Percentiles rank a stretch among this genome's conserved stretches.
phyloP scores from a whole-genome alignment of 1,139 yeast species.

The Debaryomycetaceae sp. region DNA sequence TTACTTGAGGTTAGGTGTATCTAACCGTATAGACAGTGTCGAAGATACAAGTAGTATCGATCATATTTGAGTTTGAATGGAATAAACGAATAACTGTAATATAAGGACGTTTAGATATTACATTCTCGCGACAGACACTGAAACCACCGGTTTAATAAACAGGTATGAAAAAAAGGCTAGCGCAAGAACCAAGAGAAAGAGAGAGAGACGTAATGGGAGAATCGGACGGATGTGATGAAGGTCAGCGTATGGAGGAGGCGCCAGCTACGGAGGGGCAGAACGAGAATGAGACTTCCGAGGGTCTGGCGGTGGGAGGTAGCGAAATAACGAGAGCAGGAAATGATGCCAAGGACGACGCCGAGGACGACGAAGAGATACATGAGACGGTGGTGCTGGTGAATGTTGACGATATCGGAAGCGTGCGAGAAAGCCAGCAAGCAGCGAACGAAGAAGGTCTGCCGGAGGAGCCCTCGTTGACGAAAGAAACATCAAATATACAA shows the following conservation, averaged over 20 bases:
- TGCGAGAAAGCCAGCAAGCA: too few species aligned
- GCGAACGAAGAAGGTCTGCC: too few species aligned
- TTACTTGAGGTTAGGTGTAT: not conserved
- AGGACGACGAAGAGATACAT: not conserved
- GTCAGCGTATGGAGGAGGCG: not conserved
- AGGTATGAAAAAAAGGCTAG: not conserved
- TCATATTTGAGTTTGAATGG: not conserved
- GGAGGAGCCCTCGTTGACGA: too few species aligned
- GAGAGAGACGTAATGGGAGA: not conserved
- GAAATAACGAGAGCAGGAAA: not conserved
- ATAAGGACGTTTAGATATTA: not conserved
- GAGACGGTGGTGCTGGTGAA: too few species aligned
- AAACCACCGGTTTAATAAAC: not conserved
- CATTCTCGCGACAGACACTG: not conserved
- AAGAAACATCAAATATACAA: too few species aligned
- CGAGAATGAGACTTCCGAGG: not conserved
- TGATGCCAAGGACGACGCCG: not conserved
- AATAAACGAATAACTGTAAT: not conserved
- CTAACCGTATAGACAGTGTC: not conserved
- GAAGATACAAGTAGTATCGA: not conserved
- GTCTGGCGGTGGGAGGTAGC: not conserved
- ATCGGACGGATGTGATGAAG: not conserved
- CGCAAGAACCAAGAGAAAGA: not conserved
- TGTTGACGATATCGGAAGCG: too few species aligned
- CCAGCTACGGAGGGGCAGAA: not conserved